Base-by-base conservation (phyloP, 2,329 filamentous ascomycete species). In the Hirsutella rhossiliensis region DNA sequence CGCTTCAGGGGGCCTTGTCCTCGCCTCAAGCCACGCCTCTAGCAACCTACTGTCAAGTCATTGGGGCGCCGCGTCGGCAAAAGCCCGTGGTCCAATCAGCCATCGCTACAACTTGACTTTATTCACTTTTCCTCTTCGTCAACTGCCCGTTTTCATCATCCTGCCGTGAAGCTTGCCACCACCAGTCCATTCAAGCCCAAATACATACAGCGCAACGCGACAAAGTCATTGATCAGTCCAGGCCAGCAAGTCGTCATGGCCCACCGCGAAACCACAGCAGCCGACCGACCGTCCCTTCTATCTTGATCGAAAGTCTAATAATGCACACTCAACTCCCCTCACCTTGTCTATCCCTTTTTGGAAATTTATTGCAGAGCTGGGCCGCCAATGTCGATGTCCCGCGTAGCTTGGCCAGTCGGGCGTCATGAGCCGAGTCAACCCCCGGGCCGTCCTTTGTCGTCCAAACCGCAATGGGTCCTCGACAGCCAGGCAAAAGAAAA, bases 301-400 rank as follows among this genome's bases (percentile, higher is more conserved):
- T 63, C 57, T 59, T 58, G 58, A 58, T 60, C 55, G 51, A 62
- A 46, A 59, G 57, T 63, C 61, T 63, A 63, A 54, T 55, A 55
- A 63, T 62, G 58, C 57, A 59, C 48, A 49, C 47, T 56, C 59
- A 62, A 63, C 59, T 62, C 61, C 59, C 56, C 47, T 49, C 47
- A 52, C 53, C 53, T 54, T 46, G 53, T 63, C 61, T 63, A 63
- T 62, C 56, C 23, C 56, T 57, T 55, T 49, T 54, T 54, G 53
- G 50, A 52, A 62, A 62, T 62, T 59, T 59, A 56, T 53, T 56
- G 55, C 53, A 56, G 50, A 56, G 55, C 51, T 49, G 49, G 54
- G 49, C 51, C 51, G 50, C 52, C 52, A 47, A 45, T 47, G 42
- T 39, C 40, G 18, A 27, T 15, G n/a, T 43, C 27, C 41, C 41